Conservation (phyloP, 1,284 basidiomycete genomes). For the Marasmius sp. region DNA sequence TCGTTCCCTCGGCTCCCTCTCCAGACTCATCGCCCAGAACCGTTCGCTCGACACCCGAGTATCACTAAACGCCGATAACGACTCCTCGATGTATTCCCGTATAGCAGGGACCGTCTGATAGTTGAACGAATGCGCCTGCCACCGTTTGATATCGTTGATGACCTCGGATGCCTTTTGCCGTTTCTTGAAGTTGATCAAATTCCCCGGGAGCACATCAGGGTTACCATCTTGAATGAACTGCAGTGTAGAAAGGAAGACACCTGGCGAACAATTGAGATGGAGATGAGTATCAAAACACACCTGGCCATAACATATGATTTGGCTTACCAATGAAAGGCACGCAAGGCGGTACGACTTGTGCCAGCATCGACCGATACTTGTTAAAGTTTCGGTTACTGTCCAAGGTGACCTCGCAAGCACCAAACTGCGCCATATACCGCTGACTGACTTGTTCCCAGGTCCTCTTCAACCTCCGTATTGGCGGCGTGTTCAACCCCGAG, state of each 20-base stretch:
- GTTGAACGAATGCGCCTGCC: constrained; percentile 92
- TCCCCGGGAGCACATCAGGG: constrained; percentile 78
- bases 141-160: constrained; percentile 94
- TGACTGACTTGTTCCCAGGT: constrained; percentile 93
- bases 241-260: constrained; percentile 92
- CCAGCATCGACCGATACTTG: constrained; percentile 86
- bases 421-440: constrained; percentile 67
- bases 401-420: constrained; percentile 78
- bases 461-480: constrained; percentile 88
- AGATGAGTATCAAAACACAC: constrained; percentile 8
- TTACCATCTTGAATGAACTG: constrained; percentile 99
- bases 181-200: constrained; percentile 95
- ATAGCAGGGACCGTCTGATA: constrained; percentile 72
- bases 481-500: constrained; percentile 92
- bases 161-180: constrained; percentile 92
- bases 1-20: constrained; percentile 88
- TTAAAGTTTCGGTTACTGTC: constrained; percentile 93
- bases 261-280: constrained; percentile 37
- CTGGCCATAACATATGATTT: neutral
- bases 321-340: constrained; percentile 93
- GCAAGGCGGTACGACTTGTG: constrained; percentile 88
- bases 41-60: constrained; percentile 63
- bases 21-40: constrained; percentile 84
- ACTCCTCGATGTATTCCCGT: constrained; percentile 76
- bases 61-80: constrained; percentile 69